phyloP scores from a whole-genome alignment of 495 filamentous ascomycete genomes.

The Lophium mytilinum region DNA sequence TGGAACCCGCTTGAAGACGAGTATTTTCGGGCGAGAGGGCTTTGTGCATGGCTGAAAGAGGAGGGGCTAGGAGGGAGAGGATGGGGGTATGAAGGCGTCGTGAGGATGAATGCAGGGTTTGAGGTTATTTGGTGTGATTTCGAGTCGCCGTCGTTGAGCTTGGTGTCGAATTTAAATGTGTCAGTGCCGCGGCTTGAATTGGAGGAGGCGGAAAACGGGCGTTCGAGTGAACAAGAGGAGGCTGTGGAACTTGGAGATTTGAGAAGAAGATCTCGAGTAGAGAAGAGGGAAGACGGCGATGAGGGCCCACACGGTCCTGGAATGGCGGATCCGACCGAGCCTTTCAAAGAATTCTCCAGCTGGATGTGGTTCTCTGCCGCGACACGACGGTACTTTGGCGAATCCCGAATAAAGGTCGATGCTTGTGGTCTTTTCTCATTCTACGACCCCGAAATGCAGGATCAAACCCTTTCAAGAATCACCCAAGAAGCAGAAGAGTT shows the following conservation, averaged over 20 bases:
- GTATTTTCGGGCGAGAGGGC: constrained; percentile 34
- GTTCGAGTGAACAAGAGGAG: background rate
- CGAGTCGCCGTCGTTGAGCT: constrained; percentile 24
- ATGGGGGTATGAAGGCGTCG: constrained; percentile 39
- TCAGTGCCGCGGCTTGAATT: constrained; percentile 28
- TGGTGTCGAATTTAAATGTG: constrained; percentile 36
- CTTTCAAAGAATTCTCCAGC: constrained; percentile 9
- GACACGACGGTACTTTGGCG: constrained; percentile 15
- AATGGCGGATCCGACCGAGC: constrained; percentile 11
- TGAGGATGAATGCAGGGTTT: constrained; percentile 43
- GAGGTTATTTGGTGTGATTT: constrained; percentile 42
- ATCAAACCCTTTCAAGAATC: constrained; percentile 12
- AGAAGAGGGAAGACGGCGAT: background rate
- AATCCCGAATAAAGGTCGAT: constrained; percentile 22
- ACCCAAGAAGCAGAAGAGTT: constrained; percentile 18
- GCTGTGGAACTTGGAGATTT: background rate
- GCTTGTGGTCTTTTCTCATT: constrained; percentile 31
- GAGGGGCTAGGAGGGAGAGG: constrained; percentile 24
- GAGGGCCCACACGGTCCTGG: constrained; percentile 17
- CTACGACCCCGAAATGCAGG: constrained; percentile 26
- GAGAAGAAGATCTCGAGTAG: too few species aligned
- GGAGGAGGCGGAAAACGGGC: background rate
- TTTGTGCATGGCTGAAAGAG: constrained; percentile 34
- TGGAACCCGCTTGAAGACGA: constrained; percentile 32
- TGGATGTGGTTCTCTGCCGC: constrained; percentile 24